Evolutionary conservation across 2,329 filamentous ascomycete species (phyloP).

Genomic region (Cytospora piceae): DNA sequence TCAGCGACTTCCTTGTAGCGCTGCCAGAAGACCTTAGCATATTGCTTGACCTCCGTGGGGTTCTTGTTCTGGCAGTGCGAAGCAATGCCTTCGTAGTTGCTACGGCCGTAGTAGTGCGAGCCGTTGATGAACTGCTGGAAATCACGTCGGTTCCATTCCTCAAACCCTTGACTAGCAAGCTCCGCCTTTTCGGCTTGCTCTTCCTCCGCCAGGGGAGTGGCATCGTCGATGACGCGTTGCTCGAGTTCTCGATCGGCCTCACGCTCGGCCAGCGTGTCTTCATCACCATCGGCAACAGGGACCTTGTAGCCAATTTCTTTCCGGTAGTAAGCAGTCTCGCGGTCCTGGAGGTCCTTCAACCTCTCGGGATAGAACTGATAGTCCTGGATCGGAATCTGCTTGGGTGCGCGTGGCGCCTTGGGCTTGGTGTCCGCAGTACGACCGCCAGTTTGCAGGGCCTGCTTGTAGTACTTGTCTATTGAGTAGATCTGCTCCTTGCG

Average conservation of each 20-base stretch:
- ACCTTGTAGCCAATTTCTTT: conserved; percentile 98
- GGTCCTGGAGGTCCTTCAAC: conserved; percentile 87
- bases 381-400: conserved; percentile 89
- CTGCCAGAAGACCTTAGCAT: conserved; percentile 96
- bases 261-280: conserved; percentile 80
- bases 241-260: conserved; percentile 86
- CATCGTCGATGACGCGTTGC: conserved; percentile 92
- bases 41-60: conserved; percentile 81
- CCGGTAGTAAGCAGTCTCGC: conserved; percentile 92
- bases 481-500: conserved; percentile 98
- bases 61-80: conserved; percentile 91
- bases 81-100: conserved; percentile 82
- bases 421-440: conserved; percentile 84
- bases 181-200: conserved; percentile 85
- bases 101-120: conserved; percentile 88
- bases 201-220: conserved; percentile 83
- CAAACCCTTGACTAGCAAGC: conserved; percentile 83
- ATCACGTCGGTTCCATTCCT: conserved; percentile 93
- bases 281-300: conserved; percentile 82
- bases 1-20: conserved; percentile 89
- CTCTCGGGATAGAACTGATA: conserved; percentile 94
- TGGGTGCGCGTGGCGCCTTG: conserved; percentile 92
- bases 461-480: conserved; percentile 97
- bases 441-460: conserved; percentile 79
- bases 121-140: conserved; percentile 98